These are phyloP conservation scores for Oryza punctata DNA, from an alignment of 176 grass and related monocot genomes.

Conservation along the genomic window DNA sequence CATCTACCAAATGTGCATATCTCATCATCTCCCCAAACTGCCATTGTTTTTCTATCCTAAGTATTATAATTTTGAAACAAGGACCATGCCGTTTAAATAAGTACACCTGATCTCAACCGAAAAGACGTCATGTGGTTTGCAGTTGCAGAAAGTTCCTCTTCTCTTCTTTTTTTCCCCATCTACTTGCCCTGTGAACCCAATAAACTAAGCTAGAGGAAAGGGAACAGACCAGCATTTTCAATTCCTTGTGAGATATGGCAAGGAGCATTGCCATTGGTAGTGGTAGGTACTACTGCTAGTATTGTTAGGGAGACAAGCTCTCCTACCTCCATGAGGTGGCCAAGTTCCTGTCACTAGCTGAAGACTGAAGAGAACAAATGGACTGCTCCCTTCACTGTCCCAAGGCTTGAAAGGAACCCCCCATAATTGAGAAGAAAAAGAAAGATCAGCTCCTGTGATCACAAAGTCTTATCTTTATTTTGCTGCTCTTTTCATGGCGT, in stretches of 20 bases:
- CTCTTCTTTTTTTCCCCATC: constrained; percentile 15
- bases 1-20: constrained; percentile 8
- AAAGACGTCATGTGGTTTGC: constrained; percentile 24
- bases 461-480: background rate
- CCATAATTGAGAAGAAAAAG: background rate
- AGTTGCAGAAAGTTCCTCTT: constrained; percentile 22
- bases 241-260: background rate
- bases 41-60: constrained; percentile 17
- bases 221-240: background rate
- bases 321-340: background rate
- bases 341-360: background rate
- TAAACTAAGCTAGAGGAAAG: background rate
- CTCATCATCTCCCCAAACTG: background rate
- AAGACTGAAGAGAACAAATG: background rate
- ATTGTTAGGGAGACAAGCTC: background rate
- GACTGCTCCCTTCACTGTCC: background rate
- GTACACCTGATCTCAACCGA: constrained; percentile 2
- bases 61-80: constrained; percentile 1
- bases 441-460: background rate
- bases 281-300: background rate
- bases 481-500: background rate
- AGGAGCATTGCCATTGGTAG: background rate
- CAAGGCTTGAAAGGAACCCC: background rate
- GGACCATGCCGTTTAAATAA: constrained; percentile 16
- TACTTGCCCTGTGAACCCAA: constrained; percentile 23